These are phyloP conservation scores for Inonotus obliquus DNA, from an alignment of 1,284 basidiomycete genomes.

Conservation along the genomic window DNA sequence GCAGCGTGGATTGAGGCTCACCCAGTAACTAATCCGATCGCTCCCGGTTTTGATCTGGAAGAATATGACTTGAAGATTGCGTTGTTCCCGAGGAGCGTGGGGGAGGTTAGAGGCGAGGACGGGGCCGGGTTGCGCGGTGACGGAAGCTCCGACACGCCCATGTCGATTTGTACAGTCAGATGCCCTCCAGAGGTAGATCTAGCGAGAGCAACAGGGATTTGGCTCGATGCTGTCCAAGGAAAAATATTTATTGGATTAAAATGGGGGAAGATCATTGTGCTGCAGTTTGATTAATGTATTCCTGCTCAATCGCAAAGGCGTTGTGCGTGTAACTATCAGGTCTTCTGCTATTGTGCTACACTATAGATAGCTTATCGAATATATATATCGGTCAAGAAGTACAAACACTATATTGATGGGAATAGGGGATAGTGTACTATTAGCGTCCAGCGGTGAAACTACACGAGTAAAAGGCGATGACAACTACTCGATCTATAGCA, in stretches of 20 bases:
- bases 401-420: no score
- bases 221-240: background rate
- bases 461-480: no score
- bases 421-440: no score
- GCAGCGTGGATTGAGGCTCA: constrained; percentile 4
- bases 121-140: background rate
- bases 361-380: no score
- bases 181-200: constrained; percentile 4
- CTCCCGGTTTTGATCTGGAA: background rate
- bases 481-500: no score
- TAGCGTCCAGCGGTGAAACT: no score
- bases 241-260: background rate
- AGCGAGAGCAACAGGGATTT: background rate
- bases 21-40: no score
- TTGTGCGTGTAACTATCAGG: background rate
- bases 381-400: no score
- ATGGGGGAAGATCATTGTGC: constrained; percentile 2
- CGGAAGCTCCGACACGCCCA: background rate
- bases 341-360: no score
- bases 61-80: background rate
- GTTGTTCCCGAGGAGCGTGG: background rate
- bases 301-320: background rate
- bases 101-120: background rate
- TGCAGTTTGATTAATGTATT: background rate
- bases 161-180: background rate